Evolutionary conservation across 2,329 filamentous ascomycete species (phyloP).

Genomic region (Raffaelea arxii): DNA sequence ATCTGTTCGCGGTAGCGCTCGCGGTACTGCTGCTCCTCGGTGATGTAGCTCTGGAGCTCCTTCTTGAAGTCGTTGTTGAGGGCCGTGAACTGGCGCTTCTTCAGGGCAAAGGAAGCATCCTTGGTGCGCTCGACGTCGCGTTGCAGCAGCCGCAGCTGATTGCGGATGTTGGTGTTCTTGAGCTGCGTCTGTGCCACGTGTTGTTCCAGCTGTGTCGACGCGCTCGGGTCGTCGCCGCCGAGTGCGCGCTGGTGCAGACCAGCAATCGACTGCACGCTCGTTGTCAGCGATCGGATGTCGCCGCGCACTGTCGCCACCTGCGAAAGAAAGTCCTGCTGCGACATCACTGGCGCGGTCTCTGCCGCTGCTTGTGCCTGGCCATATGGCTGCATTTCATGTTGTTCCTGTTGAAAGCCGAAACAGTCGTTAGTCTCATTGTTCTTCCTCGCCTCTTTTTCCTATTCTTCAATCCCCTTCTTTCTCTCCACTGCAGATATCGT

Average conservation of each 20-base stretch:
- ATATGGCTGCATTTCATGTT: constrained; percentile 43
- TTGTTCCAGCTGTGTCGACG: constrained; percentile 51
- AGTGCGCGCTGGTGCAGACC: constrained; percentile 64
- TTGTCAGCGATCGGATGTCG: constrained; percentile 58
- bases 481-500: background rate
- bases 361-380: constrained; percentile 13
- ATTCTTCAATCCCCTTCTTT: background rate
- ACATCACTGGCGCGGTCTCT: constrained; percentile 30
- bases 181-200: constrained; percentile 61
- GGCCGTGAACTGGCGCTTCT: constrained; percentile 58
- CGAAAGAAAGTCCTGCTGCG: constrained; percentile 57
- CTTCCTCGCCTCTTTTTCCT: background rate
- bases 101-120: constrained; percentile 51
- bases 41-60: constrained; percentile 60
- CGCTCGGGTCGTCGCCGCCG: constrained; percentile 49
- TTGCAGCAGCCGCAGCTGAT: constrained; percentile 69
- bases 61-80: constrained; percentile 65
- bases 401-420: constrained; percentile 20
- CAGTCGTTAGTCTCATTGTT: background rate
- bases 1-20: constrained; percentile 69
- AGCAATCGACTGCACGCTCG: constrained; percentile 57
- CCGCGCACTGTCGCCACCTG: constrained; percentile 58
- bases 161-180: constrained; percentile 66
- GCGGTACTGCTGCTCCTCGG: constrained; percentile 62
- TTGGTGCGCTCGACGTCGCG: constrained; percentile 56